Percentiles rank a stretch among this genome's conserved stretches.
phyloP scores from a whole-genome alignment of 2,329 filamentous ascomycete genomes.

The Karstenula rhodostoma region DNA sequence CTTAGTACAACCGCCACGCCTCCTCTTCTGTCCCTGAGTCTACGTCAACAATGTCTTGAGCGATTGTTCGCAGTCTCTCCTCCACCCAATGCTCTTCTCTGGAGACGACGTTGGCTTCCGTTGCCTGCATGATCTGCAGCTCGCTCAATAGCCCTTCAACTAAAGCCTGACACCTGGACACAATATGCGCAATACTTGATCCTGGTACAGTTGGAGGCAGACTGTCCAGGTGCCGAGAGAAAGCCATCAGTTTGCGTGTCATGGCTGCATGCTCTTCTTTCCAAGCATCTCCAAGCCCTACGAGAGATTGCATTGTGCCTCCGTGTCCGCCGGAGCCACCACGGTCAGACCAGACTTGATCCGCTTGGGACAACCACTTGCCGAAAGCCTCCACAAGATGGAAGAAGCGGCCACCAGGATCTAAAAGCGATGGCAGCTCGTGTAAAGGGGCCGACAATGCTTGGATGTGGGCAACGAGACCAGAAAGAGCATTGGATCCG shows the following conservation, averaged over 20 bases:
- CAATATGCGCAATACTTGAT: slow-evolving; percentile 45
- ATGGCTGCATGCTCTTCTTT: slow-evolving; percentile 44
- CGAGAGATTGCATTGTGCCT: slow-evolving; percentile 29
- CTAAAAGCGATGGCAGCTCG: slow-evolving; percentile 45
- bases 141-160: slow-evolving; percentile 44
- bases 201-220: slow-evolving; percentile 36
- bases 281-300: slow-evolving; percentile 46
- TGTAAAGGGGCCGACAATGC: slow-evolving; percentile 46
- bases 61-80: slow-evolving; percentile 38
- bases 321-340: slow-evolving; percentile 14
- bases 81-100: slow-evolving; percentile 49
- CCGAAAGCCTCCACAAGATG: slow-evolving; percentile 42
- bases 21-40: slow-evolving; percentile 24
- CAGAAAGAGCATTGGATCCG: slow-evolving; percentile 31
- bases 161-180: slow-evolving; percentile 39
- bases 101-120: slow-evolving; percentile 42
- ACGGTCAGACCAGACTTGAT: slow-evolving; percentile 36
- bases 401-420: slow-evolving; percentile 43
- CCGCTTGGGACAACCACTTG: slow-evolving; percentile 42
- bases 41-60: slow-evolving; percentile 30
- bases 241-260: slow-evolving; percentile 43
- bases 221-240: slow-evolving; percentile 43
- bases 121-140: slow-evolving; percentile 42
- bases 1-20: slow-evolving; percentile 38
- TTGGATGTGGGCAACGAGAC: slow-evolving; percentile 46